Evolutionary conservation across 1,139 yeast genomes (phyloP), one percentile per base, ranked within the genome.

Genomic region (Spathaspora sp.): DNA sequence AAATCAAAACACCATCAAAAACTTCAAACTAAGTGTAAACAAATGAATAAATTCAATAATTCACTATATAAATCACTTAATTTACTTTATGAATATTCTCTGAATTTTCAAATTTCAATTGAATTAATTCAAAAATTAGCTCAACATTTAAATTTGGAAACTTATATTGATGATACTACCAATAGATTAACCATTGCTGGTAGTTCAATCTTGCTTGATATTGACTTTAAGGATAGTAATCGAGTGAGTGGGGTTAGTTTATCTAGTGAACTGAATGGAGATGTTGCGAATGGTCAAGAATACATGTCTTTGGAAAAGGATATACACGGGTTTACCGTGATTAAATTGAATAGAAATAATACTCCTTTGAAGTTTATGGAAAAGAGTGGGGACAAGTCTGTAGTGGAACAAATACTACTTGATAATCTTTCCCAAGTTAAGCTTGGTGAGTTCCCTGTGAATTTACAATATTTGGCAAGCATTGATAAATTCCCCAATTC

Each of bases 151-250:
- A 67, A 64, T 47, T 57, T 74, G 7, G 79, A 74, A 49, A 74
- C 79, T 2, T 74, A 72, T 49, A 62, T 72, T 43, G 80, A 74
- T 52, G 64, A 64, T 16, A 55, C 72, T 6, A 56, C 54, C 24
- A 57, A 54, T 39, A 57, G 78, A 46, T 59, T 74, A 43, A 66
- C 77, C 8, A 73, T 74, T 36, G 79, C 78, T 1, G 78, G 78
- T 3, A 65, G 76, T 2, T 59, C 69, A 20, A 67, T 73, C 5
- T 59, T 74, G 40, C 60, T 74, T n/a, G 80, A 74, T 49, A 63
- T 74, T 25, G 80, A 74, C 49, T 72, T 70, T 48, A 51, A 59
- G 4, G 63, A 58, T 25, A 67, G 63, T 43, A 52, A 47, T 1
- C 53, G 50, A 11, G 60, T 72, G 2, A 52, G 65, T 11, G 53